Percentiles rank a stretch among this genome's conserved stretches.
Evolutionary conservation across 176 grass and related monocot species (phyloP).

Genomic region (Raddia guianensis): DNA sequence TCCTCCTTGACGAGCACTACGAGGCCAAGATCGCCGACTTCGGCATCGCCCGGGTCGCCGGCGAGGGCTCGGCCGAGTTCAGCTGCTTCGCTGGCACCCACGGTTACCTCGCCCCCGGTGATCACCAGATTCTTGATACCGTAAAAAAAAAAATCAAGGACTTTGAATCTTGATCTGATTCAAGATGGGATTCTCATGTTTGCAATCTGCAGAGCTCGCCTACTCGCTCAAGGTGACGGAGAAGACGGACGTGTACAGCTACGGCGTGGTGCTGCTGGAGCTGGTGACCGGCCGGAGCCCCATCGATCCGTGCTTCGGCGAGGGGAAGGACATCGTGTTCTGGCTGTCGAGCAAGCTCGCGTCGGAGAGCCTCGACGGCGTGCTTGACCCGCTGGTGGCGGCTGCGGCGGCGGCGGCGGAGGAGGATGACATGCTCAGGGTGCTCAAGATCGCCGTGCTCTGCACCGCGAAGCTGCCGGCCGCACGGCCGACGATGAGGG

Average conservation of each 20-base stretch:
- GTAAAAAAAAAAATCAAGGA: no score
- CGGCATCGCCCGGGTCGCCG: constrained; percentile 71
- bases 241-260: constrained; percentile 95
- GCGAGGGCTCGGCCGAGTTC: constrained; percentile 43
- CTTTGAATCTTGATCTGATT: no score
- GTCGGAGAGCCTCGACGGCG: constrained; percentile 39
- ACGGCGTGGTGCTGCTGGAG: constrained; percentile 85
- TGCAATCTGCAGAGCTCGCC: constrained; percentile 56
- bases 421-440: constrained; percentile 72
- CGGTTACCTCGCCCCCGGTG: constrained; percentile 92
- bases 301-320: constrained; percentile 73
- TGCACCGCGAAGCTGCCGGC: constrained; percentile 68
- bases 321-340: constrained; percentile 78
- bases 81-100: constrained; percentile 86
- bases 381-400: constrained; percentile 60
- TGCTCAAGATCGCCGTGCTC: constrained; percentile 71
- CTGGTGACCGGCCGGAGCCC: constrained; percentile 68
- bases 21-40: constrained; percentile 91
- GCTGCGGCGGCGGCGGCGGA: constrained; percentile 41
- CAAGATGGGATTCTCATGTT: no score
- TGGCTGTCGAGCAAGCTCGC: constrained; percentile 70
- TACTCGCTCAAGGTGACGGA: constrained; percentile 77
- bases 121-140: background rate
- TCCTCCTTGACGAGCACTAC: constrained; percentile 73
- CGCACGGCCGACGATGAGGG: constrained; percentile 71